Conservation (phyloP, 2,329 filamentous ascomycete species). For the Thielaviopsis populi region DNA sequence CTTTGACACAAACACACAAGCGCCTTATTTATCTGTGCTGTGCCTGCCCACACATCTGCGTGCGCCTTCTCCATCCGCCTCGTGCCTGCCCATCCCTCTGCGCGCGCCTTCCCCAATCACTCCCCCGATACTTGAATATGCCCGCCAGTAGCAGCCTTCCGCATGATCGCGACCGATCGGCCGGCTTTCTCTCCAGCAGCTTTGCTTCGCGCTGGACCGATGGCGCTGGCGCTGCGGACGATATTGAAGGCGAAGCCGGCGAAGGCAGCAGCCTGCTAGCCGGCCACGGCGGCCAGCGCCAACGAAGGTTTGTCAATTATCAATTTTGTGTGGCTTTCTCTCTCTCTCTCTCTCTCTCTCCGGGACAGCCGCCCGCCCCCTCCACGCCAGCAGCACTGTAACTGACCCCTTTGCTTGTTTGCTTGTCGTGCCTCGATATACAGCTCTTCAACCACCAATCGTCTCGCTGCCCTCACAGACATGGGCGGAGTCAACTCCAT, state of each 20-base stretch:
- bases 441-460: slow-evolving; percentile 45
- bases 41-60: neutral
- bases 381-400: neutral
- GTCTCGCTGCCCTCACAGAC: slow-evolving; percentile 45
- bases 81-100: neutral
- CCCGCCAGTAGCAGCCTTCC: slow-evolving; percentile 11
- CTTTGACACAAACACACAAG: neutral
- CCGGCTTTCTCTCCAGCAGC: slow-evolving; percentile 13
- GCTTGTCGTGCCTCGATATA: neutral
- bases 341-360: neutral
- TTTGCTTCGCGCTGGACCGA: slow-evolving; percentile 15
- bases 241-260: slow-evolving; percentile 8
- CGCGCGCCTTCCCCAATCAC: neutral
- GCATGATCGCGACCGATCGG: slow-evolving; percentile 7
- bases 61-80: neutral
- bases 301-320: slow-evolving; percentile 11
- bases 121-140: slow-evolving; percentile 2
- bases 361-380: neutral
- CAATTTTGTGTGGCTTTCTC: too few relatives aligned
- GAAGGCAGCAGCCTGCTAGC: slow-evolving; percentile 9
- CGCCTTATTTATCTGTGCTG: neutral
- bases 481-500: slow-evolving; percentile 88
- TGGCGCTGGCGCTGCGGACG: neutral
- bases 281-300: slow-evolving; percentile 5
- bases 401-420: neutral